Conservation (phyloP, 768 basidiomycete genomes). For the Auricularia sp. region DNA sequence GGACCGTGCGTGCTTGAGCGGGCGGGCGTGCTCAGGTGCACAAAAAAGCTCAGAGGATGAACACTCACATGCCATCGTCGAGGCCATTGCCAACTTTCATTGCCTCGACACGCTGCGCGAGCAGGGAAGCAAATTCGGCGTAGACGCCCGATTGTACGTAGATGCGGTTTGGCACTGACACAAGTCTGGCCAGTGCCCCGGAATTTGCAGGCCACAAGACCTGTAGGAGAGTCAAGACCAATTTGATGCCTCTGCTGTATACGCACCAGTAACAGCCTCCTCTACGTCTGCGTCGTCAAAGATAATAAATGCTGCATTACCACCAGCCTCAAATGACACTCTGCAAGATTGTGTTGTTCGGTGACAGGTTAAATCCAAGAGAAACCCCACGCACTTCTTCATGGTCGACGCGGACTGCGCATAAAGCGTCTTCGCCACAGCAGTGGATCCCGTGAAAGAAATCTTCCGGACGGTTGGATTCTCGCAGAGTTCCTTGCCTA, state of each 20-base stretch:
- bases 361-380: neutral
- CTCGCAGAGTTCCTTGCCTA: constrained; percentile 91
- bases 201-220: constrained; percentile 61
- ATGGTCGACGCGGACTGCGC: constrained; percentile 64
- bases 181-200: constrained; percentile 75
- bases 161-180: constrained; percentile 83
- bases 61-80: constrained; percentile 58
- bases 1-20: constrained; percentile 82
- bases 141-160: constrained; percentile 88
- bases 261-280: constrained; percentile 50
- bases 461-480: constrained; percentile 80
- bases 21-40: neutral
- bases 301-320: constrained; percentile 93
- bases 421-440: constrained; percentile 68
- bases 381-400: constrained; percentile 55
- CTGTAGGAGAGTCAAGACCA: constrained; percentile 1
- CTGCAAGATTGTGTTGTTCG: constrained; percentile 18
- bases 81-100: constrained; percentile 88
- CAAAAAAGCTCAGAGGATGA: neutral
- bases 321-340: constrained; percentile 79
- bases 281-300: constrained; percentile 95
- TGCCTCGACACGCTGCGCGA: constrained; percentile 70
- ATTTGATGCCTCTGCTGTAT: too few relatives aligned
- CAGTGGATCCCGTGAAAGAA: constrained; percentile 83
- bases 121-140: constrained; percentile 81